Base-by-base conservation (phyloP, 1,284 basidiomycete genomes). In the Apiotrichum brassicae region DNA sequence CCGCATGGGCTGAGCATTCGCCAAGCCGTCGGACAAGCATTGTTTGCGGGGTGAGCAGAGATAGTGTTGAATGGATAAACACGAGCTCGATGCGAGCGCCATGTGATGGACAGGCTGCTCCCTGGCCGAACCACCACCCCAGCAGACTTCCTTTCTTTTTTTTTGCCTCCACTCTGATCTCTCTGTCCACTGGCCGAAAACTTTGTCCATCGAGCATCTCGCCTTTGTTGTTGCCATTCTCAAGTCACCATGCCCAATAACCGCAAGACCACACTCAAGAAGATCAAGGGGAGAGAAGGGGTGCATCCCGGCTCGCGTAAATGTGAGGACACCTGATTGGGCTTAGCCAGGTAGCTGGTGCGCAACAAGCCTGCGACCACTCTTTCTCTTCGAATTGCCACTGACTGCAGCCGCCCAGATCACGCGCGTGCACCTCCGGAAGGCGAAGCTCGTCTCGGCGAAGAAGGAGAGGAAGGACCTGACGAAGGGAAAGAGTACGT, bases 351-450 rank as follows among this genome's bases (percentile, higher is more conserved):
- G n/a, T n/a, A n/a, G n/a, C n/a, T n/a, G n/a, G n/a, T n/a, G n/a
- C n/a, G n/a, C n/a, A n/a, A n/a, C n/a, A n/a, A n/a, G n/a, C n/a
- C n/a, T n/a, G n/a, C n/a, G n/a, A n/a, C n/a, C n/a, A n/a, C n/a
- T n/a, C n/a, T n/a, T n/a, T n/a, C n/a, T n/a, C n/a, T n/a, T n/a
- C n/a, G n/a, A n/a, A n/a, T n/a, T n/a, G n/a, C n/a, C 18, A 23
- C 53, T 54, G 19, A 54, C 43, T 14, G 13, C 48, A 77, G 89
- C 90, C 3, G 82, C 79, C 18, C 89, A 91, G 66, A 77, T 91
- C 11, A 78, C 81, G 18, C 80, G 88, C 32, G 79, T 82, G 46
- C 80, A 84, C 44, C 72, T 88, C 22, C 78, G 88, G 49, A 84
- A 84, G 59, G 77, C 78, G 22, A 91, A 85, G 69, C 76, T 91